A percentile compares a stretch with the other conserved stretches of the same genome.
Conservation (phyloP, 768 basidiomycete species). For the Gyrodon lividus region DNA sequence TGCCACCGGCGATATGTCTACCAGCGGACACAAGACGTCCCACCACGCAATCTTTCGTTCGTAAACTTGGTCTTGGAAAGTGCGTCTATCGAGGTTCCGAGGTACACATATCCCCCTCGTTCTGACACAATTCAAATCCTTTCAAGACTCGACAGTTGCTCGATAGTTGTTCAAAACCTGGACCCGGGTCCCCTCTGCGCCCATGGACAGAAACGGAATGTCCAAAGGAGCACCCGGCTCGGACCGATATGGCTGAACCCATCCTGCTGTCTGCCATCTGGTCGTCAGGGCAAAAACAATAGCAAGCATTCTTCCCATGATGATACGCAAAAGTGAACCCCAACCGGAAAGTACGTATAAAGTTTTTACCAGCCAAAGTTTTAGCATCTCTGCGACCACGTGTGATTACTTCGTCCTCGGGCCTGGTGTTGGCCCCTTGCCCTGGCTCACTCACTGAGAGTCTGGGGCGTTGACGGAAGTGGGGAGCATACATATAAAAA, state of each 20-base stretch:
- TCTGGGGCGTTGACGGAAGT: background rate
- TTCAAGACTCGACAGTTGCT: background rate
- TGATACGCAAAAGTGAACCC: background rate
- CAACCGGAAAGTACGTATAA: background rate
- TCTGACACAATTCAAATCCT: background rate
- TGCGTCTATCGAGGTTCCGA: background rate
- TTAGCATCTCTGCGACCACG: background rate
- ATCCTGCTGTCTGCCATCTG: conserved; percentile 12
- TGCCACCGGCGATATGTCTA: conserved; percentile 4
- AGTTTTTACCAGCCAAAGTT: conserved; percentile 1
- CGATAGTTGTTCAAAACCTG: background rate
- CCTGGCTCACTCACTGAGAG: background rate
- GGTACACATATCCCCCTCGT: background rate
- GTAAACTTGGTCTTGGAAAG: background rate
- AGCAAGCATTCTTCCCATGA: conserved; percentile 10
- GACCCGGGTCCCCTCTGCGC: no score
- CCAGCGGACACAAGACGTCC: background rate
- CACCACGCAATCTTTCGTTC: background rate
- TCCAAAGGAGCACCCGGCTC: conserved; percentile 12
- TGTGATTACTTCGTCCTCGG: background rate
- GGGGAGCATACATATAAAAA: background rate
- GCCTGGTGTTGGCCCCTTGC: background rate
- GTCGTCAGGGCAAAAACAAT: conserved; percentile 20
- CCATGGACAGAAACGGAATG: conserved; percentile 9
- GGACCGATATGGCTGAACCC: conserved; percentile 8